Base-by-base conservation (phyloP, 148 eudicot genomes). In the Dysphania ambrosioides region DNA sequence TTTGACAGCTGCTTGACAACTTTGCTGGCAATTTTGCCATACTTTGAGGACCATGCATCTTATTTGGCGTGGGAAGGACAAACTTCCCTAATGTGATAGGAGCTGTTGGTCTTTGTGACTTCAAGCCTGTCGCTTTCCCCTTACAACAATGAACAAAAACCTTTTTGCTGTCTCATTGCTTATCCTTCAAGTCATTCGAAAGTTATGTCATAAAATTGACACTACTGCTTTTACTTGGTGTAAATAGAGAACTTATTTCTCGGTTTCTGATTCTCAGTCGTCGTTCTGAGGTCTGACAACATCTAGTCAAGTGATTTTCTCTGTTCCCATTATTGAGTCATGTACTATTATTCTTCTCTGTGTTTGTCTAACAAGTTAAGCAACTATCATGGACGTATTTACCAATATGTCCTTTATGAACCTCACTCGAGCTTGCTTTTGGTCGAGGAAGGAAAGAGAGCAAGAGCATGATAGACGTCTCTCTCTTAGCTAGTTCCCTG, bases 11-110 rank as follows among this genome's bases (percentile, higher is more conserved):
- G n/a, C n/a, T n/a, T n/a, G n/a, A n/a, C n/a, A n/a, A 40, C 21
- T 27, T 68, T 68, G 71, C 71, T 26, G 30, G 26, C 65, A 61
- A 29, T 7, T 58, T 19, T 64, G 69, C 47, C 57, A 44, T 47
- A 42, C 60, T 31, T 30, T 51, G 13, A 47, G 23, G 58, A 51
- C 38, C 57, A 70, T n/a, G n/a, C n/a, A n/a, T 31, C 24, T 49
- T 19, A 30, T 47, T 51, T 51, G 24, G 2, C 3, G 57, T 16
- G 29, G 49, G 31, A 38, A 36, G 35, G 27, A 65, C n/a, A n/a
- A n/a, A 65, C 8, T 19, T 34, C 63, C 63, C 12, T 27, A 5
- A n/a, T n/a, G 7, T 12, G 63, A 32, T 59, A 27, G 63, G 27
- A 10, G 58, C 58, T 53, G 8, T 53, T 5, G 16, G 4, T 53